Base-by-base conservation (phyloP, 2,329 filamentous ascomycete species). In the Epichloe brachyelytri region DNA sequence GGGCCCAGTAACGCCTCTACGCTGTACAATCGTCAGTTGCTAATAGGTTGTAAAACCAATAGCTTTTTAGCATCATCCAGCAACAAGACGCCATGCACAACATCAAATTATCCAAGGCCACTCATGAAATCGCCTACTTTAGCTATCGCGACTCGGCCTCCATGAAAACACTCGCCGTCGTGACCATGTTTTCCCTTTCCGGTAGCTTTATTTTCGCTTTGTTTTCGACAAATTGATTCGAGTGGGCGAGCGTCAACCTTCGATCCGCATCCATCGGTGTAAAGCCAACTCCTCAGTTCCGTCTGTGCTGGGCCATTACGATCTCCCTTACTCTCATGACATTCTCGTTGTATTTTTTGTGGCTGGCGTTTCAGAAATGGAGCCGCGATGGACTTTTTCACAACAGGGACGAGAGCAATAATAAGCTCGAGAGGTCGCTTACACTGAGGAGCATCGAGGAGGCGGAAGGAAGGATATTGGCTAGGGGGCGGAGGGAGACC, bases 111-210 rank as follows among this genome's bases (percentile, higher is more conserved):
- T 26, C 22, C 22, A 7, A 26, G 22, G 22, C 22, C 22, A 26
- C 6, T 26, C 22, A 26, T 7, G 22, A 26, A 26, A 26, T 26
- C 22, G 22, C 22, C 22, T 26, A 1, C 22, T 64, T 62, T 12
- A 68, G 62, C 50, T 64, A 67, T 50, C 65, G 68, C 15, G 68
- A 71, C 49, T 67, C 68, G n/a, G 64, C 67, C 0, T 68, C 2
- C 2, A 71, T 71, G 69, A 71, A 70, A 60, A 70, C 67, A 7
- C 54, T 71, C 20, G 69, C 69, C 17, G 59, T 71, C 19, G 66
- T 71, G 19, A 68, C 69, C 52, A 70, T 71, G 68, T 62, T 71
- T 37, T 71, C 71, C 55, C 60, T 71, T 2, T 69, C 69, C 0
- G 68, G 68, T 0, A 71, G 64, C 51, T 71, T 71, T 49, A 61